Conservation (phyloP, 805 yeast species). For the Kuraishia hungarica region DNA sequence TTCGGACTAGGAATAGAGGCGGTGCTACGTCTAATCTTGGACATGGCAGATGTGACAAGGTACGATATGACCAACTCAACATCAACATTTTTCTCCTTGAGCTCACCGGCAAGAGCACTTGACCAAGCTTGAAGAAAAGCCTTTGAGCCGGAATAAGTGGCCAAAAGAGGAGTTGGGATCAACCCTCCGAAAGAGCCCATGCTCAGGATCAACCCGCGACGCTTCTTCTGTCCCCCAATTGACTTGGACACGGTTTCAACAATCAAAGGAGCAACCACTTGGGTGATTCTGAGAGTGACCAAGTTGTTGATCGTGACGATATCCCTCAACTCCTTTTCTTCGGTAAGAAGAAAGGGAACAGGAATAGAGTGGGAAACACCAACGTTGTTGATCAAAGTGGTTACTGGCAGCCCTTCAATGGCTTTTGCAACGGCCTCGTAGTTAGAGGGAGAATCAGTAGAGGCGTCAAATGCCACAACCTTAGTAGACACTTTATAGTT, state of each 20-base stretch:
- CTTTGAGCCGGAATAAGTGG: slow-evolving; percentile 94
- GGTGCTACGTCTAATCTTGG: slow-evolving; percentile 78
- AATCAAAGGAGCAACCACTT: slow-evolving; percentile 68
- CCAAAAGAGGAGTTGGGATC: slow-evolving; percentile 84
- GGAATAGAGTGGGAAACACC: slow-evolving; percentile 95
- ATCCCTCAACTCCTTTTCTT: slow-evolving; percentile 60
- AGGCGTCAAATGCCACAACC: slow-evolving; percentile 70
- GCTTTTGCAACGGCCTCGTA: slow-evolving; percentile 42
- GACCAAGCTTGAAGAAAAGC: slow-evolving; percentile 95
- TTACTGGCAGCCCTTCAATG: slow-evolving; percentile 47
- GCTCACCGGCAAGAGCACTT: slow-evolving; percentile 78
- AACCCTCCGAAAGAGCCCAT: slow-evolving; percentile 98
- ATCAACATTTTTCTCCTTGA: slow-evolving; percentile 61
- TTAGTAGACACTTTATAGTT: slow-evolving; percentile 57
- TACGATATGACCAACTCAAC: slow-evolving; percentile 83
- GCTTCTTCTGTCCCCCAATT: slow-evolving; percentile 20
- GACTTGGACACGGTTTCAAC: slow-evolving; percentile 38
- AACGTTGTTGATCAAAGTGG: slow-evolving; percentile 83
- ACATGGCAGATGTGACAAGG: slow-evolving; percentile 91
- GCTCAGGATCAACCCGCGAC: slow-evolving; percentile 74
- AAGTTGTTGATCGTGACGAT: slow-evolving; percentile 82
- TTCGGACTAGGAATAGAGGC: slow-evolving; percentile 74
- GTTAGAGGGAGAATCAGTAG: slow-evolving; percentile 50
- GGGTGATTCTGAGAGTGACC: slow-evolving; percentile 79
- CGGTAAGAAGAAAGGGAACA: slow-evolving; percentile 82